A percentile compares a stretch with the other conserved stretches of the same genome.
These are phyloP conservation scores for Hibiscus syriacus DNA, from an alignment of 345 rosid genomes.

Conservation along the genomic window DNA sequence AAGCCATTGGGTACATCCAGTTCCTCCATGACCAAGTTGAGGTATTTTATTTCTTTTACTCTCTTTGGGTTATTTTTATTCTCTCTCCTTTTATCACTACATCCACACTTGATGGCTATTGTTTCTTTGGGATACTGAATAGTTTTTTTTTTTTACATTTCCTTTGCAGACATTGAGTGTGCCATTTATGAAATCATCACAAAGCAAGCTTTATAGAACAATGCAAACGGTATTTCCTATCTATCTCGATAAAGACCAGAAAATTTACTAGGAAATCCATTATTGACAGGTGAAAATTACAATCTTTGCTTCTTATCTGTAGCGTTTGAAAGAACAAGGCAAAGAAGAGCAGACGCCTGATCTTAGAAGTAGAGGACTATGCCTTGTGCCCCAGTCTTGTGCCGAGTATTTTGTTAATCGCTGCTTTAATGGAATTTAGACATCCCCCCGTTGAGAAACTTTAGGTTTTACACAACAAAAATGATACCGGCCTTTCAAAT, in stretches of 20 bases:
- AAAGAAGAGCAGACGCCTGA: constrained; percentile 15
- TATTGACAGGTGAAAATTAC: background rate
- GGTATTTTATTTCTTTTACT: constrained; percentile 19
- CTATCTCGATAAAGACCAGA: no score
- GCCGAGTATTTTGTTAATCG: constrained; percentile 20
- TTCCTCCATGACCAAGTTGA: constrained; percentile 65
- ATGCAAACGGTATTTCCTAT: background rate
- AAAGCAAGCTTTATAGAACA: constrained; percentile 11
- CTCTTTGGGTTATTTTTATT: background rate
- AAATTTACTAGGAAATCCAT: background rate
- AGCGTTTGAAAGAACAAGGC: constrained; percentile 16
- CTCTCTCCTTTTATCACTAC: background rate
- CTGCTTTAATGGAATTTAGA: background rate
- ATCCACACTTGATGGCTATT: background rate
- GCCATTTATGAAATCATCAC: constrained; percentile 26
- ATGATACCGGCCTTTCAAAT: background rate
- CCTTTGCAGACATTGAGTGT: constrained; percentile 31
- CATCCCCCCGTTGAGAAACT: background rate
- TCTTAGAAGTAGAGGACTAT: constrained; percentile 29
- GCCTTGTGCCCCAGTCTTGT: constrained; percentile 29
- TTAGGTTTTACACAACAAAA: background rate
- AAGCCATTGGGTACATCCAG: constrained; percentile 55
- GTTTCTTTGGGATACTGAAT: background rate
- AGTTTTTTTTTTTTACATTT: background rate
- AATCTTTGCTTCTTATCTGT: background rate